Percentiles rank a stretch among this genome's conserved stretches.
Conservation (phyloP, 2,329 filamentous ascomycete species). For the Talaromyces sp. region DNA sequence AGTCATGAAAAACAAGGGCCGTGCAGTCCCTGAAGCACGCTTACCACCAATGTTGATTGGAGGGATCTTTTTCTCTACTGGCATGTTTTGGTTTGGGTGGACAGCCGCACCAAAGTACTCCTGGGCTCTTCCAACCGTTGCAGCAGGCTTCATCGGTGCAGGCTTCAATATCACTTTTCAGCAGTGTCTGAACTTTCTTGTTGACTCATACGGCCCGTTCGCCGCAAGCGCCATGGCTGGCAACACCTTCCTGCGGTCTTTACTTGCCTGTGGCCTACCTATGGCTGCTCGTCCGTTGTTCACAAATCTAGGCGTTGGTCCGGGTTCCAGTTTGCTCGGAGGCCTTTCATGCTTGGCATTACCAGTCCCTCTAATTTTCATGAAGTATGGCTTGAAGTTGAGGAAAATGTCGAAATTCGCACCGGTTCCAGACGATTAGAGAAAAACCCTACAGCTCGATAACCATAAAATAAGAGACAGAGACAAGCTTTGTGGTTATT, state of each 20-base stretch:
- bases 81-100: constrained; percentile 45
- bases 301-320: constrained; percentile 13
- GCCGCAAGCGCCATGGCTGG: constrained; percentile 39
- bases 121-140: constrained; percentile 32
- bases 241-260: constrained; percentile 40
- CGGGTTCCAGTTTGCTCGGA: constrained; percentile 4
- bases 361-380: constrained; percentile 6
- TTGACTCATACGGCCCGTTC: constrained; percentile 34
- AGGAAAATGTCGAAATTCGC: constrained; percentile 8
- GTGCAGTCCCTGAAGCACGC: constrained; percentile 36
- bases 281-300: constrained; percentile 36
- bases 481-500: not conserved
- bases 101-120: constrained; percentile 30
- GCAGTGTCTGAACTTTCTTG: constrained; percentile 41
- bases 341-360: constrained; percentile 7
- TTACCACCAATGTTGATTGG: constrained; percentile 46
- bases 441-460: not conserved
- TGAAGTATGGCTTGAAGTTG: constrained; percentile 5
- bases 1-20: constrained; percentile 25
- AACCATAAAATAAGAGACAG: not conserved
- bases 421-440: not conserved
- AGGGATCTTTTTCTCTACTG: constrained; percentile 38
- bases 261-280: constrained; percentile 32
- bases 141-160: constrained; percentile 19
- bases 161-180: constrained; percentile 23